phyloP scores from a whole-genome alignment of 768 basidiomycete genomes.

The Gloeostereum incarnatum region DNA sequence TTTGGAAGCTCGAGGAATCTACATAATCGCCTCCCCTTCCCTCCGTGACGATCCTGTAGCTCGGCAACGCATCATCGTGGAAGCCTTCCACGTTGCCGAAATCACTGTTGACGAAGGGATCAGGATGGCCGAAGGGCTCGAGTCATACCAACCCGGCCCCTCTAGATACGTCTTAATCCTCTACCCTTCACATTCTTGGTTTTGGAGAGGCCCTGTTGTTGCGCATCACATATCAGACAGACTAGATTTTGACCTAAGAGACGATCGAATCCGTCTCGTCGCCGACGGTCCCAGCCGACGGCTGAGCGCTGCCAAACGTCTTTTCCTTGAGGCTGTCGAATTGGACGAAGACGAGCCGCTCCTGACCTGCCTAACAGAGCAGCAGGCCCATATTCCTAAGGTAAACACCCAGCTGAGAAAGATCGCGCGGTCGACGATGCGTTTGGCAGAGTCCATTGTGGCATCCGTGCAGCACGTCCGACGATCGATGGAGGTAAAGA shows the following conservation, averaged over 20 bases:
- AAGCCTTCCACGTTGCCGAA: conserved; percentile 78
- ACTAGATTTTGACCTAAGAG: conserved; percentile 76
- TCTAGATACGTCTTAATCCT: conserved; percentile 76
- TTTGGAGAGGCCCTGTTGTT: conserved; percentile 90
- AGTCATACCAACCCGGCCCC: conserved; percentile 41
- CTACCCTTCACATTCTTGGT: conserved; percentile 76
- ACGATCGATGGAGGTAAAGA: conserved; percentile 46
- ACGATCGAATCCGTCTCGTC: conserved; percentile 84
- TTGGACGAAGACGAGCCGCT: conserved; percentile 47
- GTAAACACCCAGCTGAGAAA: conserved; percentile 88
- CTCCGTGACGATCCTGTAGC: conserved; percentile 69
- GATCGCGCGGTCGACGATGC: conserved; percentile 82
- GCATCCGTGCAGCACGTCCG: conserved; percentile 87
- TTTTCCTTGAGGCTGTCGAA: conserved; percentile 63
- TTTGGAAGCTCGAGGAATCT: conserved; percentile 86
- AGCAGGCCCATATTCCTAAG: conserved; percentile 83
- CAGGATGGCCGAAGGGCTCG: conserved; percentile 18
- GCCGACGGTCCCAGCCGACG: conserved; percentile 83
- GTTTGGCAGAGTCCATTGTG: conserved; percentile 88
- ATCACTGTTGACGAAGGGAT: conserved; percentile 45
- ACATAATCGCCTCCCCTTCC: conserved; percentile 75
- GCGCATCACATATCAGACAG: conserved; percentile 65
- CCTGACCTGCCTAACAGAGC: conserved; percentile 54
- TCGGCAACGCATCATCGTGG: conserved; percentile 72
- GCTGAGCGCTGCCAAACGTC: conserved; percentile 66